phyloP scores from a whole-genome alignment of 805 yeast species.

The Suhomyces sp. region DNA sequence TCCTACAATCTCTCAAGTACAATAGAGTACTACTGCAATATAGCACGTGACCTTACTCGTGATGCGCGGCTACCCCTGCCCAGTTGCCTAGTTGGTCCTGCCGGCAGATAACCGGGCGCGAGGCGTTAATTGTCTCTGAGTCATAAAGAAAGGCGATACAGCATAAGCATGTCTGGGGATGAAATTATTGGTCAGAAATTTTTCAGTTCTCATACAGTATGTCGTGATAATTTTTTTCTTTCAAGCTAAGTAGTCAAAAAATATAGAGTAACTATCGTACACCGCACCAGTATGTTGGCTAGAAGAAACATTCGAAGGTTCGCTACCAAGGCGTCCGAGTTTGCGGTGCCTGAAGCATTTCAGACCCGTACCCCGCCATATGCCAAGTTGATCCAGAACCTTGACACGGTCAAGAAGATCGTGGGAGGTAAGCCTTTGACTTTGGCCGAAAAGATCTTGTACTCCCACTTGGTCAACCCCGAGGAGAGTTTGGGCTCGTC shows the following conservation, averaged over 20 bases:
- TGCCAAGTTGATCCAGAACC: slow-evolving; percentile 62
- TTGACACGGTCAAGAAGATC: slow-evolving; percentile 60
- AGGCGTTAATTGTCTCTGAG: slow-evolving; percentile 2
- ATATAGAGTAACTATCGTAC: background rate
- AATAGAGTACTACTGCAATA: background rate
- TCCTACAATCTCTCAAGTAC: background rate
- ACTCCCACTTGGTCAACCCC: slow-evolving; percentile 88
- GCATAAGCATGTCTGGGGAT: slow-evolving; percentile 1
- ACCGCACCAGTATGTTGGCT: slow-evolving; percentile 2
- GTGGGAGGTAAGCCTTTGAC: slow-evolving; percentile 76
- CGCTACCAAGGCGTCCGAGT: slow-evolving; percentile 29
- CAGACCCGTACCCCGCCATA: slow-evolving; percentile 85
- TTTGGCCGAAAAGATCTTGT: slow-evolving; percentile 89
- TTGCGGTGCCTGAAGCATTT: slow-evolving; percentile 55
- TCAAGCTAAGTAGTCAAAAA: background rate
- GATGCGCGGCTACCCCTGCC: background rate
- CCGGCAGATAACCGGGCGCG: slow-evolving; percentile 1
- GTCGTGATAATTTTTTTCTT: background rate
- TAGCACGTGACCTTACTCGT: background rate
- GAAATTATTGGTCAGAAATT: slow-evolving; percentile 1
- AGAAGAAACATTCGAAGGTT: slow-evolving; percentile 18
- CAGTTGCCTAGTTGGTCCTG: background rate
- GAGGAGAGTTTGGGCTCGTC: slow-evolving; percentile 65
- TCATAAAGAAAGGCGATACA: slow-evolving; percentile 1
- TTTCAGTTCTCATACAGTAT: background rate